Evolutionary conservation across 176 grass and related monocot genomes (phyloP).

Genomic region (Aechmea fasciata): DNA sequence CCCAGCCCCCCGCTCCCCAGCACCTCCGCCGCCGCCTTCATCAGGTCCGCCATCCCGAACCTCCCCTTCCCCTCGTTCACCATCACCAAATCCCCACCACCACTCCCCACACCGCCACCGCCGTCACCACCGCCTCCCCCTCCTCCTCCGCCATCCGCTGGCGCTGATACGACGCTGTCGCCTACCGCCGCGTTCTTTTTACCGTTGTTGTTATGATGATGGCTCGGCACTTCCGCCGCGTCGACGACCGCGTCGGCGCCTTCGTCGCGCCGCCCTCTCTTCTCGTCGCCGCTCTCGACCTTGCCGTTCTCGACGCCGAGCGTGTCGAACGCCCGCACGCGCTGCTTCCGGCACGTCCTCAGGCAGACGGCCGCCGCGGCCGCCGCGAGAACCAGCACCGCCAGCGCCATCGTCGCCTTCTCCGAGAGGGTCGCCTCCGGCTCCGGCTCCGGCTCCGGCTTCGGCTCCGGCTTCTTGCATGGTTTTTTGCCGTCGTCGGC

Average conservation of each 20-base stretch:
- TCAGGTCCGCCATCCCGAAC: slow-evolving; percentile 70
- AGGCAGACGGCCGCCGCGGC: slow-evolving; percentile 9
- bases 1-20: slow-evolving; percentile 55
- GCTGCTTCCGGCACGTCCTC: not conserved
- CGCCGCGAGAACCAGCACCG: slow-evolving; percentile 2
- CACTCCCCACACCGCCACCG: slow-evolving; percentile 4
- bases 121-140: slow-evolving; percentile 8
- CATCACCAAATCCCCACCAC: slow-evolving; percentile 41
- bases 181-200: too few relatives aligned
- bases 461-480: slow-evolving; percentile 24
- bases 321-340: slow-evolving; percentile 8
- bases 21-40: slow-evolving; percentile 85
- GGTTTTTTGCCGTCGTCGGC: not conserved
- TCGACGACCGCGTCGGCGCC: not conserved
- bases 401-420: slow-evolving; percentile 5
- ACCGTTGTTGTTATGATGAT: too few relatives aligned
- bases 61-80: slow-evolving; percentile 62
- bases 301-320: slow-evolving; percentile 16
- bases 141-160: slow-evolving; percentile 32
- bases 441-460: not conserved
- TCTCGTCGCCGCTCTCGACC: too few relatives aligned
- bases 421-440: not conserved
- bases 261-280: too few relatives aligned
- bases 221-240: not conserved
- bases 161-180: not conserved